Evolutionary conservation across 768 basidiomycete genomes (phyloP).

Genomic region (Galerina sulciceps): DNA sequence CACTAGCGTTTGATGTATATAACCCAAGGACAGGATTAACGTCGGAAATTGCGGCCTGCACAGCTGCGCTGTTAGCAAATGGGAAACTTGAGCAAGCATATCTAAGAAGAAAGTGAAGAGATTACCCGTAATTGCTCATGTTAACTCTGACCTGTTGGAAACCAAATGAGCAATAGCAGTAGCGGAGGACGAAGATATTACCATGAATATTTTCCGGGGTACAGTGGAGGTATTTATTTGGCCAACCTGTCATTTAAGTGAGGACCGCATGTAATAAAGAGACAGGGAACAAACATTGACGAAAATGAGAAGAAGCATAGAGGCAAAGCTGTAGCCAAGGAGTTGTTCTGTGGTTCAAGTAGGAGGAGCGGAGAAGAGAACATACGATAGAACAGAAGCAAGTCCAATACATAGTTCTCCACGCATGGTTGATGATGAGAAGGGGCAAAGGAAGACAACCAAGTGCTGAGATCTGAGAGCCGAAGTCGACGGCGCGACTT

Average conservation of each 20-base stretch:
- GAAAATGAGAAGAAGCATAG: conserved; percentile 74
- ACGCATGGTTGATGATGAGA: conserved; percentile 34
- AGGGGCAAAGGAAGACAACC: conserved; percentile 23
- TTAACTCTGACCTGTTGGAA: conserved; percentile 63
- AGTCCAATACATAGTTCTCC: conserved; percentile 79
- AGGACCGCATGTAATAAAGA: conserved; percentile 10
- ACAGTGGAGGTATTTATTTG: conserved; percentile 81
- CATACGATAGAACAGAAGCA: conserved; percentile 76
- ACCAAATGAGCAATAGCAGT: conserved; percentile 4
- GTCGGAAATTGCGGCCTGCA: conserved; percentile 55
- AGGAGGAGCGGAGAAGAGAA: conserved; percentile 17
- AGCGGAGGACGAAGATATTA: conserved; percentile 31
- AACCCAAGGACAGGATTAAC: conserved; percentile 54
- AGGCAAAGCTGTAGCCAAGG: conserved; percentile 41
- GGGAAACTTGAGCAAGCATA: not conserved
- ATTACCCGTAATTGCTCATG: conserved; percentile 73
- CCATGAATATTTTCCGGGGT: conserved; percentile 76
- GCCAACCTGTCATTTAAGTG: conserved; percentile 59
- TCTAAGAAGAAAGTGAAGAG: conserved; percentile 2
- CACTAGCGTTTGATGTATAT: conserved; percentile 68
- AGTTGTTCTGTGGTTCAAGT: conserved; percentile 10
- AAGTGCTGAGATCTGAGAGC: conserved; percentile 13
- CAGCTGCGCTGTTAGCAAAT: conserved; percentile 45
- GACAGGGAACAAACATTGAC: conserved; percentile 57
- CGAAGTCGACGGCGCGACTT: conserved; percentile 24